Percentiles rank a stretch among this genome's conserved stretches.
phyloP scores from a whole-genome alignment of 1,284 basidiomycete genomes.

The Termitomyces sp. region DNA sequence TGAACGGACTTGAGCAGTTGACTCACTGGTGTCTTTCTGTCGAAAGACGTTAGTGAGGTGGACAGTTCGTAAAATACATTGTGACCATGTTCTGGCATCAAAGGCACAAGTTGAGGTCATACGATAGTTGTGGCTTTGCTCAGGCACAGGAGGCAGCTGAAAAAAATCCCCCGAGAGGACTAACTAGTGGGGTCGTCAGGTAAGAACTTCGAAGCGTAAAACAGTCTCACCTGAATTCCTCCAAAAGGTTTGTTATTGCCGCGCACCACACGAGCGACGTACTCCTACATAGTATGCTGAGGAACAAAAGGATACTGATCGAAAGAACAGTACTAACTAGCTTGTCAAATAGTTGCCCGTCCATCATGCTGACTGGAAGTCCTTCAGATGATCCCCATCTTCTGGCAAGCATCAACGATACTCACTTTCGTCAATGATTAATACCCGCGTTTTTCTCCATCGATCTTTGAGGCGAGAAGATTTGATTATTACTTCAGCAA shows the following conservation, averaged over 20 bases:
- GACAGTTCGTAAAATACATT: conserved; percentile 46
- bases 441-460: conserved; percentile 69
- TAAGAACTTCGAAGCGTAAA: background rate
- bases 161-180: conserved; percentile 89
- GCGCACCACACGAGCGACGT: conserved; percentile 55
- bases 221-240: conserved; percentile 61
- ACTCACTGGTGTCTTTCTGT: conserved; percentile 45
- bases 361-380: conserved; percentile 73
- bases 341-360: conserved; percentile 81
- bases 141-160: conserved; percentile 82
- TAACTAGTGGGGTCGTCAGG: conserved; percentile 40
- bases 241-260: conserved; percentile 66
- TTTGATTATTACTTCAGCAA: conserved; percentile 46
- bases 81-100: conserved; percentile 70
- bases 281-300: conserved; percentile 21
- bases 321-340: conserved; percentile 34
- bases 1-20: background rate
- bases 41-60: conserved; percentile 60
- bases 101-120: conserved; percentile 64
- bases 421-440: conserved; percentile 86
- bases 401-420: background rate
- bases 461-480: conserved; percentile 48
- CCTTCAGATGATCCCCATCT: background rate
- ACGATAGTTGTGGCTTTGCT: conserved; percentile 29
- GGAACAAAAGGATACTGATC: background rate